Percentiles rank a stretch among this genome's conserved stretches.
These are phyloP conservation scores for Globisporangium parvum DNA, from an alignment of 352 stramenopile species.

Conservation along the genomic window DNA sequence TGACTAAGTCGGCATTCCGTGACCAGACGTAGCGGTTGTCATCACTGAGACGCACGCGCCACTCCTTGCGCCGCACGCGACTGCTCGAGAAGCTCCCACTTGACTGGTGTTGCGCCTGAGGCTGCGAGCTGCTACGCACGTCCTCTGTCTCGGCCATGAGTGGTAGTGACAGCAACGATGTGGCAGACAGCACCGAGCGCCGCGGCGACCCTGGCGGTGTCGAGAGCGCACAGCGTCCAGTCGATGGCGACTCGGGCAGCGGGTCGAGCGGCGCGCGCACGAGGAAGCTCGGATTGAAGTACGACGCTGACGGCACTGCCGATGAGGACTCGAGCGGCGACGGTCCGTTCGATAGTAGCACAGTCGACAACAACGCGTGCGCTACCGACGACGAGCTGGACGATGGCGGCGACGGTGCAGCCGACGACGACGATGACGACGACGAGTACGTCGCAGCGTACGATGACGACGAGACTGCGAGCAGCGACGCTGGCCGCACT, in stretches of 20 bases:
- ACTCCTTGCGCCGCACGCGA: conserved; percentile 35
- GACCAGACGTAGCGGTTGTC: conserved; percentile 32
- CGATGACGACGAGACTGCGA: conserved; percentile 19
- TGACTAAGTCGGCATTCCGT: conserved; percentile 1
- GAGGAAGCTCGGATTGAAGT: conserved; percentile 12
- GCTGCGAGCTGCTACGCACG: background rate
- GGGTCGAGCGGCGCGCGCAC: conserved; percentile 11
- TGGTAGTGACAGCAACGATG: conserved; percentile 1
- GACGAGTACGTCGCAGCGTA: conserved; percentile 11
- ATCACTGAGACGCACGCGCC: conserved; percentile 19
- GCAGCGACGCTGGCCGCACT: conserved; percentile 24
- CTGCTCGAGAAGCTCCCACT: conserved; percentile 4
- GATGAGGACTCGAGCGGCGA: background rate
- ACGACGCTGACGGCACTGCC: background rate
- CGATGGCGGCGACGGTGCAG: conserved; percentile 13
- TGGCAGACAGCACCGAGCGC: background rate
- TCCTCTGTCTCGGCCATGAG: background rate
- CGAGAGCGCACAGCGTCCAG: background rate
- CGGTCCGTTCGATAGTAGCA: background rate
- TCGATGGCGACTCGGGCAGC: conserved; percentile 14
- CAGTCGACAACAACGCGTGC: background rate
- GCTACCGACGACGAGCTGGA: background rate
- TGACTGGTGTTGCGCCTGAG: background rate
- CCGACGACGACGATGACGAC: conserved; percentile 5
- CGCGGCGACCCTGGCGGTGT: conserved; percentile 7